phyloP scores from a whole-genome alignment of 2,329 filamentous ascomycete genomes.

The Epichloe aotearoae region DNA sequence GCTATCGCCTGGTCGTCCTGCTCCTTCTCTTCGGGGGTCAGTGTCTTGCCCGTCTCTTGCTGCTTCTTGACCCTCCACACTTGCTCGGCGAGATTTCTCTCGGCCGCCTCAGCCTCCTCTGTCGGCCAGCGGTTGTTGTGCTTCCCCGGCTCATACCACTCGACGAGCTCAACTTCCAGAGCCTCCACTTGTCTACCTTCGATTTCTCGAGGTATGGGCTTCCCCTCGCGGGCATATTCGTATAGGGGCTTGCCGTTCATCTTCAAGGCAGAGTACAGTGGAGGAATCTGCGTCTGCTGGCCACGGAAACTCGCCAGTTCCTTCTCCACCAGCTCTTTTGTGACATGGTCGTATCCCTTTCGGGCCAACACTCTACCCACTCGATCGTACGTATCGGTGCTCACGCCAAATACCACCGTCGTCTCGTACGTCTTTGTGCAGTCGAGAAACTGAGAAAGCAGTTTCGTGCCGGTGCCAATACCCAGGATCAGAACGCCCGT shows the following conservation, averaged over 20 bases:
- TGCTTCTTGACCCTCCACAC: slow-evolving; percentile 49
- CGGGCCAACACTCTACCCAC: slow-evolving; percentile 70
- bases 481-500: slow-evolving; percentile 87
- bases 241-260: slow-evolving; percentile 91
- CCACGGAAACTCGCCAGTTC: slow-evolving; percentile 65
- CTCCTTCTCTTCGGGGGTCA: slow-evolving; percentile 41
- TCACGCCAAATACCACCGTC: slow-evolving; percentile 77
- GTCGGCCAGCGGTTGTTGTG: slow-evolving; percentile 71
- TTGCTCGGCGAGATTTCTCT: slow-evolving; percentile 65
- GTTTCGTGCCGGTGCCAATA: slow-evolving; percentile 77
- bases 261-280: slow-evolving; percentile 84
- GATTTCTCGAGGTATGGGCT: slow-evolving; percentile 74
- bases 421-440: slow-evolving; percentile 94
- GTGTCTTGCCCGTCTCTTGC: slow-evolving; percentile 34
- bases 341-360: slow-evolving; percentile 68
- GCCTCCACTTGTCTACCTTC: slow-evolving; percentile 69
- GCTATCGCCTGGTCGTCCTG: slow-evolving; percentile 41
- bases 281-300: slow-evolving; percentile 77
- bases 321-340: slow-evolving; percentile 62
- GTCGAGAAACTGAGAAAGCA: slow-evolving; percentile 60
- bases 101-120: slow-evolving; percentile 61
- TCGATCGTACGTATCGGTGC: slow-evolving; percentile 84
- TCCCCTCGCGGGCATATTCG: slow-evolving; percentile 87
- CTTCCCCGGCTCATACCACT: slow-evolving; percentile 72
- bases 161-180: slow-evolving; percentile 61